Evolutionary conservation across 2,329 filamentous ascomycete species (phyloP), one percentile per base, ranked within the genome.

Genomic region (Exophiala viscosa): DNA sequence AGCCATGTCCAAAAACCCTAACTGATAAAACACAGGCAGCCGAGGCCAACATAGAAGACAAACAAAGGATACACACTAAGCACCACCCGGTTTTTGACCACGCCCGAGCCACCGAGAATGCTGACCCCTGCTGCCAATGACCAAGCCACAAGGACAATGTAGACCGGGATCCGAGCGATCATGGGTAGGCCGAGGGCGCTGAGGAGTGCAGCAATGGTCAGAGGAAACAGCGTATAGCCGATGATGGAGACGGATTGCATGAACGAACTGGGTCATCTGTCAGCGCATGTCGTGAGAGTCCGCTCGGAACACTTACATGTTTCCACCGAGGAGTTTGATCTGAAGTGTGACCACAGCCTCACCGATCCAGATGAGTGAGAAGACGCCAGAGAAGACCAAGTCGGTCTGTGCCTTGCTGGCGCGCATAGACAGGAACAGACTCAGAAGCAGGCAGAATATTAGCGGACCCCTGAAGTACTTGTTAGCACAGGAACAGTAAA

Each of bases 171-270:
- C 51, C 93, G 81, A 5, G 87, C 83, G 60, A 97, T 87, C 63
- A 83, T 86, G 38, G 85, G 86, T 6, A 97, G 79, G 45, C 83
- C 79, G 31, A 99, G 67, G 1, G 92, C 92, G 50, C 90, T 96
- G 59, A 99, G 82, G 46, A 96, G 75, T 1, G 92, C 85, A 6
- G 95, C 95, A 62, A 99, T 88, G 63, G 97, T 93, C 48, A 99
- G 82, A 1, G 93, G 93, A 74, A 99, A 99, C 50, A 99, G 82
- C 1, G 93, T 99, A 72, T 99, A 99, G 41, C 93, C 93, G 68
- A 99, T 99, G 64, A 99, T 95, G 71, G 91, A 97, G 62, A 99
- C 83, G 52, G 90, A 95, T 72, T 99, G 93, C 66, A 95, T 93
- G 70, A 99, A 99, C 14, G 93, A 96, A 65, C 92, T 97, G 67